phyloP scores from a whole-genome alignment of 768 basidiomycete genomes.

The Podaxis carcinomalis region DNA sequence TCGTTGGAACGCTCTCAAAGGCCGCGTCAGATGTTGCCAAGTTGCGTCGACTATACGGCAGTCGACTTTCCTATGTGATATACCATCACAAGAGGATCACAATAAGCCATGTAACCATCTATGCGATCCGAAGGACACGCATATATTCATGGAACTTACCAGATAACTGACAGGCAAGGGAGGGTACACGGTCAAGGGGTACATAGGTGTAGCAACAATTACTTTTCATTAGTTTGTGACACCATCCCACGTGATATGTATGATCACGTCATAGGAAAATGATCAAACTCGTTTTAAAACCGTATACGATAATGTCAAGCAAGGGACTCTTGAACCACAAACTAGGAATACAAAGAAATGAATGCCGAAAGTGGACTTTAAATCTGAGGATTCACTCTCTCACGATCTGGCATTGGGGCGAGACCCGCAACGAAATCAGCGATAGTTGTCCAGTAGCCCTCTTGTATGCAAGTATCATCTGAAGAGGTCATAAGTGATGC shows the following conservation, averaged over 20 bases:
- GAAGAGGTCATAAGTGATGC: background rate
- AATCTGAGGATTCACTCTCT: background rate
- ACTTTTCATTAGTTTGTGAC: background rate
- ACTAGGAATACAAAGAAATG: background rate
- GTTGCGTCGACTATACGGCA: background rate
- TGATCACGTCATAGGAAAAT: too few relatives aligned
- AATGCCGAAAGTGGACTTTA: background rate
- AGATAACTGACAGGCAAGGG: background rate
- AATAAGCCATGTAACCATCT: background rate
- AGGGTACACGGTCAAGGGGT: background rate
- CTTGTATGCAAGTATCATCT: constrained; percentile 56
- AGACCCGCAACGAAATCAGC: constrained; percentile 39
- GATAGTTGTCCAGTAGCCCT: constrained; percentile 51
- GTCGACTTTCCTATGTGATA: background rate
- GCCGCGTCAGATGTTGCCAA: background rate
- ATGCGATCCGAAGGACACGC: background rate
- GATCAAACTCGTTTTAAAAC: background rate
- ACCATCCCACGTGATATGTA: background rate
- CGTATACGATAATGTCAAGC: background rate
- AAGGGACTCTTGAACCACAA: background rate
- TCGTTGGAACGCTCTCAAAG: background rate
- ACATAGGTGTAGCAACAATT: background rate
- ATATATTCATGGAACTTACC: background rate
- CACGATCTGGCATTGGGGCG: background rate
- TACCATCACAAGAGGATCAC: background rate